Percentiles rank a stretch among this genome's conserved stretches.
phyloP scores from a whole-genome alignment of 768 basidiomycete genomes.

The Pulveroboletus sp. region DNA sequence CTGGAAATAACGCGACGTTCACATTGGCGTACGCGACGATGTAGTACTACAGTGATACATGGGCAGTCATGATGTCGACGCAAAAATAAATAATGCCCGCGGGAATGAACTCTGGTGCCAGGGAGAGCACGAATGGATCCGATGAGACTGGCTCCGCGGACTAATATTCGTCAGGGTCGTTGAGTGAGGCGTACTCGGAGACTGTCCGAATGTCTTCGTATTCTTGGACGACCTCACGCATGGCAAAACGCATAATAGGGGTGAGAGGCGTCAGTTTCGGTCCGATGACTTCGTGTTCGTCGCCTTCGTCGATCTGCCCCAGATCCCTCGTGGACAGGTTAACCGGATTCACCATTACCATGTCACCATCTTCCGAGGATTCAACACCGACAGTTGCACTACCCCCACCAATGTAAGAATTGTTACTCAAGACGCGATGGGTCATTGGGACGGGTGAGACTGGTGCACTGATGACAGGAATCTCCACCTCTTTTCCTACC shows the following conservation, averaged over 20 bases:
- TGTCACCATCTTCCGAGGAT: slow-evolving; percentile 43
- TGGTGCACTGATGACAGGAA: slow-evolving; percentile 24
- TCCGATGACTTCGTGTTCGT: slow-evolving; percentile 56
- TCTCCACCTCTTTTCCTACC: slow-evolving; percentile 49
- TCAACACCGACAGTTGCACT: slow-evolving; percentile 40
- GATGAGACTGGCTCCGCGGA: slow-evolving; percentile 1
- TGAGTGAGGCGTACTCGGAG: slow-evolving; percentile 74
- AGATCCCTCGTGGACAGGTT: slow-evolving; percentile 40
- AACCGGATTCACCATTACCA: slow-evolving; percentile 38
- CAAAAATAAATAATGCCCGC: slow-evolving; percentile 11
- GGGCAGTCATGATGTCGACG: not conserved
- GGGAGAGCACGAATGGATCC: not conserved
- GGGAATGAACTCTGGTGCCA: not conserved
- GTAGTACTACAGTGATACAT: slow-evolving; percentile 1
- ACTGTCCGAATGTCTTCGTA: slow-evolving; percentile 72
- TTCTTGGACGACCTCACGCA: slow-evolving; percentile 79
- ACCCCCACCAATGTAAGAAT: slow-evolving; percentile 26
- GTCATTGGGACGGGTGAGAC: slow-evolving; percentile 26
- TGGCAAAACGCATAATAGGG: slow-evolving; percentile 79
- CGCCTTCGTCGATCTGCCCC: slow-evolving; percentile 45
- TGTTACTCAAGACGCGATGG: slow-evolving; percentile 26
- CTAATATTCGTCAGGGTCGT: slow-evolving; percentile 66
- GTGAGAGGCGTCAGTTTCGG: slow-evolving; percentile 74
- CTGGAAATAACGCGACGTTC: not conserved
- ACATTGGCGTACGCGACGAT: slow-evolving; percentile 1